These are phyloP conservation scores for Mucor indicus DNA, from an alignment of 371 early-diverging fungal genomes.

Conservation along the genomic window DNA sequence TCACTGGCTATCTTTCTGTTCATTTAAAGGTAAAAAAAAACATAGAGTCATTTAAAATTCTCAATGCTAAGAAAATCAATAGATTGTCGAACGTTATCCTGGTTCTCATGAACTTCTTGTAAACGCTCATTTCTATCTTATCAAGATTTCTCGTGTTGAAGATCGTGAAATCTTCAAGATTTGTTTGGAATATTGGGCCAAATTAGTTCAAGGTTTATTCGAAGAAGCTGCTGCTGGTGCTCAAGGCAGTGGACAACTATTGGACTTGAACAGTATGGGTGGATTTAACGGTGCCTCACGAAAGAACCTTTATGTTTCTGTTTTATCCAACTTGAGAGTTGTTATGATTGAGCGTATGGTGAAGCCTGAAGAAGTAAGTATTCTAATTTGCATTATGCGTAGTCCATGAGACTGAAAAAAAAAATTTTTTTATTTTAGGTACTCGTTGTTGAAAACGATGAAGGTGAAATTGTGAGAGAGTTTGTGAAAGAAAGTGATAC, in stretches of 20 bases:
- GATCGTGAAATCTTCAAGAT: constrained; percentile 98
- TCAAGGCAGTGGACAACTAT: constrained; percentile 38
- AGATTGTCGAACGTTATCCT: constrained; percentile 49
- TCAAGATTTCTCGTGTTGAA: constrained; percentile 86
- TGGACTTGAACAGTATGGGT: constrained; percentile 39
- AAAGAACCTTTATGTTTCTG: constrained; percentile 72
- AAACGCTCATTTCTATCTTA: constrained; percentile 84
- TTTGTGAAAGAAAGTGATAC: constrained; percentile 98
- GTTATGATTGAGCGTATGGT: constrained; percentile 98
- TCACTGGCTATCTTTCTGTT: constrained; percentile 78
- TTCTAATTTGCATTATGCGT: too few relatives aligned
- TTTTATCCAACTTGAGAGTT: constrained; percentile 79
- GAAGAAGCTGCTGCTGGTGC: constrained; percentile 75
- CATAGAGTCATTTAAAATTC: background rate
- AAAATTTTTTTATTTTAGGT: constrained; percentile 53
- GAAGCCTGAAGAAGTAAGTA: constrained; percentile 88
- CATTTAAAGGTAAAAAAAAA: constrained; percentile 73
- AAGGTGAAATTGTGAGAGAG: constrained; percentile 99
- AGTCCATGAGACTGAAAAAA: too few relatives aligned
- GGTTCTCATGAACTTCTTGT: constrained; percentile 67
- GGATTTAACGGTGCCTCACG: constrained; percentile 16
- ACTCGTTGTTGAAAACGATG: constrained; percentile 98
- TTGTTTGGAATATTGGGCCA: constrained; percentile 95
- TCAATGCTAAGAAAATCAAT: background rate
- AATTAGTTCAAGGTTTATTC: constrained; percentile 84